These are phyloP conservation scores for Rhizoctonia solani DNA, from an alignment of 1,284 basidiomycete genomes.

Conservation along the genomic window DNA sequence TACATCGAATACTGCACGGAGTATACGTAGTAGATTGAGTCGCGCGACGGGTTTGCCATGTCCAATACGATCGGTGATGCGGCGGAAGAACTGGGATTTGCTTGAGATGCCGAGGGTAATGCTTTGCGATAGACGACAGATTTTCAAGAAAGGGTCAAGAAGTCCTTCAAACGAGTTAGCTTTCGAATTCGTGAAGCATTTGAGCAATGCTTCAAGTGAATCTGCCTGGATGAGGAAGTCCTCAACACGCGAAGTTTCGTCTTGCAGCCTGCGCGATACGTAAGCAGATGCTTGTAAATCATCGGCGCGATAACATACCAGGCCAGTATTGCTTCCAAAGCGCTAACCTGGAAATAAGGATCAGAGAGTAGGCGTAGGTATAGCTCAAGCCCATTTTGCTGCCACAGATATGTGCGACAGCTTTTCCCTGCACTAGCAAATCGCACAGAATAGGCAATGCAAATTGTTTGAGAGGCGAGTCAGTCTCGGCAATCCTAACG, in stretches of 20 bases:
- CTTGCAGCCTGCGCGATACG: slow-evolving; percentile 72
- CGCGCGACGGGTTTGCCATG: slow-evolving; percentile 84
- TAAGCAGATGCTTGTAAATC: neutral
- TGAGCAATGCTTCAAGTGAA: slow-evolving; percentile 73
- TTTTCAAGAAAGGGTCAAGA: slow-evolving; percentile 89
- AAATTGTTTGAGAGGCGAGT: slow-evolving; percentile 93
- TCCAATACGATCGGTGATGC: slow-evolving; percentile 82
- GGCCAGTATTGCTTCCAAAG: slow-evolving; percentile 86
- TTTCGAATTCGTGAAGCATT: slow-evolving; percentile 85
- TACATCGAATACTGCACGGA: slow-evolving; percentile 84
- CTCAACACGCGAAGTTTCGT: slow-evolving; percentile 92
- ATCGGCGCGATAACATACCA: slow-evolving; percentile 61
- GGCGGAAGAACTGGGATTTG: slow-evolving; percentile 82
- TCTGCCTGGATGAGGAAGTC: slow-evolving; percentile 76
- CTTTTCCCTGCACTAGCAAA: slow-evolving; percentile 91
- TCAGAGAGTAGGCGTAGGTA: slow-evolving; percentile 87
- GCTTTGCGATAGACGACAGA: slow-evolving; percentile 77
- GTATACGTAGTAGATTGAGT: slow-evolving; percentile 84
- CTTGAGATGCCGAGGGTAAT: slow-evolving; percentile 74
- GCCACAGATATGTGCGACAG: slow-evolving; percentile 85
- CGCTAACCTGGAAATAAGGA: slow-evolving; percentile 94
- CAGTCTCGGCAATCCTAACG: slow-evolving; percentile 82
- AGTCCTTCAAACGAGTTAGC: slow-evolving; percentile 94
- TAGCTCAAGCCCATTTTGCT: slow-evolving; percentile 79
- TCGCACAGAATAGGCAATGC: slow-evolving; percentile 96